Conservation (phyloP, 208 protist genomes). For the Acanthamoeba quina region DNA sequence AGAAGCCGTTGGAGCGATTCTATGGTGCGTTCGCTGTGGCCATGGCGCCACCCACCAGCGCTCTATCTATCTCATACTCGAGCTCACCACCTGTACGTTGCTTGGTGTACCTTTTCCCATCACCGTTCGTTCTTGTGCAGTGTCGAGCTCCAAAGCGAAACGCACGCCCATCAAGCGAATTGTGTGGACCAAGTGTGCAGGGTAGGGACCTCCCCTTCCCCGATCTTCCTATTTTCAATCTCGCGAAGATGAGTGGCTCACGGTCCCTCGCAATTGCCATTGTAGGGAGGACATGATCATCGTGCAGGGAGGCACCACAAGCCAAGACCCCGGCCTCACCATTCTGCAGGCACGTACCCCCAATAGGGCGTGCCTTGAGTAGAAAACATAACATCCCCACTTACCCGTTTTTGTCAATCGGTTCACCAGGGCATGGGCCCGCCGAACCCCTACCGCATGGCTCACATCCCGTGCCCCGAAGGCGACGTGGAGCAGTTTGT, state of each 20-base stretch:
- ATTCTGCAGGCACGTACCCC: background rate
- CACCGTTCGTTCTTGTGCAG: background rate
- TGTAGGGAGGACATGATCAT: conserved; percentile 62
- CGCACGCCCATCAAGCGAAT: background rate
- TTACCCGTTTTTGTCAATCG: background rate
- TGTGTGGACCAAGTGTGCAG: conserved; percentile 54
- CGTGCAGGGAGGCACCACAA: conserved; percentile 29
- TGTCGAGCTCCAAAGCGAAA: conserved; percentile 39
- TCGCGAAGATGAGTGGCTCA: too few species aligned
- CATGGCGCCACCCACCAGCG: too few species aligned
- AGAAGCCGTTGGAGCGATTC: conserved; percentile 54
- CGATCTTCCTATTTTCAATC: background rate
- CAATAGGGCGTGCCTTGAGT: too few species aligned
- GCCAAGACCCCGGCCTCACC: conserved; percentile 9
- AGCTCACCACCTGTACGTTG: too few species aligned
- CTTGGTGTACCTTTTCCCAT: too few species aligned
- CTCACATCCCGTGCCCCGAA: conserved; percentile 17
- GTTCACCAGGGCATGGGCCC: conserved; percentile 25
- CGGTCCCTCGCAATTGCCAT: background rate
- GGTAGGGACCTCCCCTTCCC: background rate
- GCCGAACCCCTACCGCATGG: conserved; percentile 32
- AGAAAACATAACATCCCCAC: too few species aligned
- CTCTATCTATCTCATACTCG: too few species aligned
- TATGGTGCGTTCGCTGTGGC: background rate
- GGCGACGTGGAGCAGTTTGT: conserved; percentile 36